Conservation (phyloP, 2,329 filamentous ascomycete species). For the Venturia oleaginea region DNA sequence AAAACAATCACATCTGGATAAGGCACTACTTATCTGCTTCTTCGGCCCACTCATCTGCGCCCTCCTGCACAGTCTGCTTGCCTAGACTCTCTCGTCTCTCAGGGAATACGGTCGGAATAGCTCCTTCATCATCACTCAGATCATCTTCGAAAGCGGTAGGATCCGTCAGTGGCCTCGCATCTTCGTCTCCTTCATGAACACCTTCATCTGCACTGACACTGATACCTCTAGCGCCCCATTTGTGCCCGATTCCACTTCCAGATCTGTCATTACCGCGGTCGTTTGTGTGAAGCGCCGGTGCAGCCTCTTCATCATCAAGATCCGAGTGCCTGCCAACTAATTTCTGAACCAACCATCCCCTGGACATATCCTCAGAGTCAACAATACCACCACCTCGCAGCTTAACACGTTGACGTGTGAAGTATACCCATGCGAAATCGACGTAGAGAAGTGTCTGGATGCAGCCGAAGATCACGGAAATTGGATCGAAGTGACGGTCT, state of each 20-base stretch:
- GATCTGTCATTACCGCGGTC: slow-evolving; percentile 11
- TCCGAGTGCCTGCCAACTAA: slow-evolving; percentile 57
- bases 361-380: slow-evolving; percentile 77
- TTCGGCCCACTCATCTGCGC: slow-evolving; percentile 29
- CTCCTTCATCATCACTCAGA: slow-evolving; percentile 33
- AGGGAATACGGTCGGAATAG: slow-evolving; percentile 20
- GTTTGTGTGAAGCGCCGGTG: slow-evolving; percentile 41
- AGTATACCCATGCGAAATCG: slow-evolving; percentile 97
- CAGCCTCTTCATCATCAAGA: slow-evolving; percentile 49
- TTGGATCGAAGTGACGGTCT: slow-evolving; percentile 53
- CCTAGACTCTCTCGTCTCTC: slow-evolving; percentile 11
- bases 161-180: slow-evolving; percentile 34
- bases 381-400: slow-evolving; percentile 79
- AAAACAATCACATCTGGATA: not conserved
- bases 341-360: slow-evolving; percentile 73
- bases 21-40: slow-evolving; percentile 17
- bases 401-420: slow-evolving; percentile 86
- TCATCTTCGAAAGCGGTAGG: slow-evolving; percentile 37
- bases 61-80: slow-evolving; percentile 25
- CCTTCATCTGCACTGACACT: slow-evolving; percentile 52
- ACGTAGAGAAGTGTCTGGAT: slow-evolving; percentile 84
- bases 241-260: slow-evolving; percentile 25
- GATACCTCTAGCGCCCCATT: slow-evolving; percentile 50
- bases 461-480: slow-evolving; percentile 76
- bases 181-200: slow-evolving; percentile 25